Evolutionary conservation across 2,329 filamentous ascomycete genomes (phyloP).

Genomic region (Diaporthe destruens): DNA sequence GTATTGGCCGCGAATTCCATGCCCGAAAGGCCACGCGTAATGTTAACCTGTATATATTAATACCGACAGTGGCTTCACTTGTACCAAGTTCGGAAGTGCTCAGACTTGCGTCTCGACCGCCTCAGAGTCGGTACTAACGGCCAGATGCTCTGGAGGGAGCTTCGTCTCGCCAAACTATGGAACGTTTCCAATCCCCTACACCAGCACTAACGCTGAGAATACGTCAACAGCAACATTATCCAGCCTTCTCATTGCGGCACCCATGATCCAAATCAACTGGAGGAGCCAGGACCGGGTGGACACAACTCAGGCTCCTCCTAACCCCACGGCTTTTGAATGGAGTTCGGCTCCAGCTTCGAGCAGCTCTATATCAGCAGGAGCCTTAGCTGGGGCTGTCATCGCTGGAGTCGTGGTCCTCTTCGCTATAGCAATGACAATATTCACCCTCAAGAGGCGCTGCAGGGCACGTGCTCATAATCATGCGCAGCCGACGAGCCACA

Average conservation of each 20-base stretch:
- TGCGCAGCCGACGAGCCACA: background rate
- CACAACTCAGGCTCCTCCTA: background rate
- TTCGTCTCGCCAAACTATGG: background rate
- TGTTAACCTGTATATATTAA: background rate
- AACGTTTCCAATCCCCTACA: background rate
- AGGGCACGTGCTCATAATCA: background rate
- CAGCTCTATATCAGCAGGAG: background rate
- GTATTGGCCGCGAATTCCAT: background rate
- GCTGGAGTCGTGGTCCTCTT: background rate
- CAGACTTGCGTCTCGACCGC: background rate
- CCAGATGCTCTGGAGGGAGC: background rate
- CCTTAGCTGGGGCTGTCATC: background rate
- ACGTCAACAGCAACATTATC: background rate
- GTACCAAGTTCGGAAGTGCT: background rate
- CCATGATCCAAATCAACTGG: conserved; percentile 5
- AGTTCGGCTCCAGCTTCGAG: background rate
- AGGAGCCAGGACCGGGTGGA: background rate
- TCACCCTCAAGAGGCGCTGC: background rate
- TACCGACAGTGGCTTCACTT: background rate
- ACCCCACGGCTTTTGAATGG: background rate
- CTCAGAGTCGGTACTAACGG: background rate
- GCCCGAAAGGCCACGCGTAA: background rate
- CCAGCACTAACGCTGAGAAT: background rate
- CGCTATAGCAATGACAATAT: conserved; percentile 1
- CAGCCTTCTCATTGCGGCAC: background rate